Base-by-base conservation (phyloP, 129 eudicot genomes). In the Lactuca sativa region DNA sequence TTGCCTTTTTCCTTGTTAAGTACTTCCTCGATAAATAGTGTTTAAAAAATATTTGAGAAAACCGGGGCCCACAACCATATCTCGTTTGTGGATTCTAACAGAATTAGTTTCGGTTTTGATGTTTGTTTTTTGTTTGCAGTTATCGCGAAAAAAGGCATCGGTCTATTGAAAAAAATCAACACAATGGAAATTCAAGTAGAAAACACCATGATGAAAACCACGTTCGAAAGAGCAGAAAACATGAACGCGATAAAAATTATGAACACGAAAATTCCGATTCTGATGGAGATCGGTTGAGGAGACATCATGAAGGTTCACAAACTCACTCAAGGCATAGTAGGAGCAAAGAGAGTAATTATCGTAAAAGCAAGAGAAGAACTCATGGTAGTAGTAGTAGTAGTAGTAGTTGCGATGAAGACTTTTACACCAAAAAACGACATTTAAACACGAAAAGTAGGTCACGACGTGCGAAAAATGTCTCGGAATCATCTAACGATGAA, bases 101-200 rank as follows among this genome's bases (percentile, higher is more conserved):
- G 30, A 25, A 1, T 67, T 49, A 9, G 54, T 67, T 25, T 17
- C 5, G 37, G 10, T 37, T 47, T 3, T 52, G 1, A 68, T 30
- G 11, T 67, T 60, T 68, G 52, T 76, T 73, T 49, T 18, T 75
- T 37, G 62, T 43, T 51, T 57, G 63, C 88, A 91, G 97, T 68
- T 82, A 68, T 67, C 81, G 58, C 62, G 68, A 68, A 70, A 75
- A 80, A 69, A 82, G 98, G 70, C 88, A 85, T 33, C 77, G 37
- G 49, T 84, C 98, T 31, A 75, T 67, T 31, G 95, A 74, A 62
- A 74, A 48, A 62, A 72, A 73, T 59, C 53, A 54, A 34, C 64
- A 73, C 25, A 71, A 70, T 48, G 77, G 74, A 62, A 67, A 74
- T 55, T 78, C 81, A 49, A 73, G 64, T 70, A 85, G 84, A 72